Evolutionary conservation across 805 yeast species (phyloP).

Genomic region (Lipomyces kockii): DNA sequence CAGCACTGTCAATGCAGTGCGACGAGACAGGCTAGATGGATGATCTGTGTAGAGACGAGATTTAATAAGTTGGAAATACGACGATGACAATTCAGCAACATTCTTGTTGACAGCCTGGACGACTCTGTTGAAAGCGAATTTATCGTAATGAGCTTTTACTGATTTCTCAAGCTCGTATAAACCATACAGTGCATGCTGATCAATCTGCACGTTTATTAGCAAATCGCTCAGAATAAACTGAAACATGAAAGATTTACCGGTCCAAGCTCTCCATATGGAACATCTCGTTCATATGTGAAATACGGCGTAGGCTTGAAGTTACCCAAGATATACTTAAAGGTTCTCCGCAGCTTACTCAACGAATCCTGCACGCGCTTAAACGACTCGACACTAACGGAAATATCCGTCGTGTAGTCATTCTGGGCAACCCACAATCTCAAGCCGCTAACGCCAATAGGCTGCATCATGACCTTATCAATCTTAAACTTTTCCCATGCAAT

Average conservation of each 20-base stretch:
- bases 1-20: constrained; percentile 70
- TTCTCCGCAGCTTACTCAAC: constrained; percentile 77
- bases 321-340: constrained; percentile 81
- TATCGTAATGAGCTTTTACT: constrained; percentile 54
- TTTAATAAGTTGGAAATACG: constrained; percentile 84
- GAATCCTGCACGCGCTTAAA: constrained; percentile 78
- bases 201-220: constrained; percentile 44
- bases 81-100: constrained; percentile 74
- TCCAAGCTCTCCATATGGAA: constrained; percentile 43
- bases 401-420: constrained; percentile 81
- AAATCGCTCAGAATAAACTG: neutral
- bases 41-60: constrained; percentile 81
- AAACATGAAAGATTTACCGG: constrained; percentile 31
- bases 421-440: constrained; percentile 89
- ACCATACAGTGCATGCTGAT: constrained; percentile 64
- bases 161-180: constrained; percentile 54
- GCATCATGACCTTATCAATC: constrained; percentile 46
- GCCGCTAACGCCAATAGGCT: constrained; percentile 87
- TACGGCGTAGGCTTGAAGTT: constrained; percentile 54
- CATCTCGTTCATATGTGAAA: constrained; percentile 30
- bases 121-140: constrained; percentile 70
- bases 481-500: constrained; percentile 63
- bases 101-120: constrained; percentile 71
- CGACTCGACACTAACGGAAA: constrained; percentile 71
- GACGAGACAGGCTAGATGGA: constrained; percentile 54